These are phyloP conservation scores for Psilocybe azurescens DNA, from an alignment of 768 basidiomycete genomes.

Conservation along the genomic window DNA sequence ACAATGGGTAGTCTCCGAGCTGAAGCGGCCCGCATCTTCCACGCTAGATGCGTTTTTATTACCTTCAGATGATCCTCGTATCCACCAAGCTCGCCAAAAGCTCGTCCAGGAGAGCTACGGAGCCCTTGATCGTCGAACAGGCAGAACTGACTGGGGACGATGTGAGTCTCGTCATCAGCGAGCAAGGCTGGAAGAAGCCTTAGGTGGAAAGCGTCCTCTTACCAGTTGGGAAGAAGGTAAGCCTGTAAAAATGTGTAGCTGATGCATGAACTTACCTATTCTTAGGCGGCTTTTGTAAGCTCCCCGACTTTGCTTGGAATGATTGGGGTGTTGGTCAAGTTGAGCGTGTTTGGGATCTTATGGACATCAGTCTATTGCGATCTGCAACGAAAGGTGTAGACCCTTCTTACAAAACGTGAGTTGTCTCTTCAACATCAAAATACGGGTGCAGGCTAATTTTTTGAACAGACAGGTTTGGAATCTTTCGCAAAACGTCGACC, in stretches of 20 bases:
- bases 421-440: slow-evolving; percentile 10
- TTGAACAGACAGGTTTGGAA: slow-evolving; percentile 87
- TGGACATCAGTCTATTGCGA: slow-evolving; percentile 90
- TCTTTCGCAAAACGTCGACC: slow-evolving; percentile 94
- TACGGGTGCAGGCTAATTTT: background rate
- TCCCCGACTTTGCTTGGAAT: slow-evolving; percentile 90
- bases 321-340: slow-evolving; percentile 95
- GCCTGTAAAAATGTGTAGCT: background rate
- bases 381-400: slow-evolving; percentile 83
- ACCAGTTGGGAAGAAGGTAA: slow-evolving; percentile 94
- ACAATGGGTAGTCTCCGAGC: slow-evolving; percentile 56
- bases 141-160: slow-evolving; percentile 87
- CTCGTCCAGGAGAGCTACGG: slow-evolving; percentile 74
- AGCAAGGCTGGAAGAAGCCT: slow-evolving; percentile 79
- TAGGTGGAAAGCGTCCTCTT: slow-evolving; percentile 84
- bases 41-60: slow-evolving; percentile 93
- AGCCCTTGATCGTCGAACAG: slow-evolving; percentile 68
- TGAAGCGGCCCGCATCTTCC: slow-evolving; percentile 86
- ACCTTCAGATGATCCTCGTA: slow-evolving; percentile 88
- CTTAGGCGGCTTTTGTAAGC: slow-evolving; percentile 79
- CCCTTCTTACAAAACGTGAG: slow-evolving; percentile 88
- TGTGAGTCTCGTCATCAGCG: slow-evolving; percentile 93
- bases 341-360: slow-evolving; percentile 93
- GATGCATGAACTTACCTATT: background rate
- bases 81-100: slow-evolving; percentile 86